phyloP scores from a whole-genome alignment of 352 stramenopile species.

The Peronospora belbahrii region DNA sequence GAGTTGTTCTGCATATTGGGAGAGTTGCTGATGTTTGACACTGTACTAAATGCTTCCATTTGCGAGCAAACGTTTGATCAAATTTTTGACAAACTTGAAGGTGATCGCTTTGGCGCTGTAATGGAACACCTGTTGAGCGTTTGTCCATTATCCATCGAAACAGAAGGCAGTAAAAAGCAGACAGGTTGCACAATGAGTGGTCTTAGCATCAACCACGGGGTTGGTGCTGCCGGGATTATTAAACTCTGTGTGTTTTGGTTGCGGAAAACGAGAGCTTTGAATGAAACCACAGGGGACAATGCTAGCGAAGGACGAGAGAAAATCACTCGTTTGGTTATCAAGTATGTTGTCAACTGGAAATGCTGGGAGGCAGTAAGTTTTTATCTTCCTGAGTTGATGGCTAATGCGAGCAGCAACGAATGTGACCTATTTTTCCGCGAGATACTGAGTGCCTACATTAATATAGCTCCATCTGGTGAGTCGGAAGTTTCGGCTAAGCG shows the following conservation, averaged over 20 bases:
- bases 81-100: constrained; percentile 37
- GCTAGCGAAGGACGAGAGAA: constrained; percentile 13
- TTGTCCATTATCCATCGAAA: constrained; percentile 9
- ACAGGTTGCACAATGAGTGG: neutral
- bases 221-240: constrained; percentile 48
- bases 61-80: constrained; percentile 41
- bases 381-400: constrained; percentile 56
- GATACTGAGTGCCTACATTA: constrained; percentile 31
- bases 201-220: constrained; percentile 11
- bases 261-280: constrained; percentile 9
- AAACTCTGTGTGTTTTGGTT: constrained; percentile 75
- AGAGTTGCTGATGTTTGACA: constrained; percentile 66
- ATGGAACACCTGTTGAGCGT: constrained; percentile 37
- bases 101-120: constrained; percentile 22
- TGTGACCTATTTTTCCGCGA: constrained; percentile 24
- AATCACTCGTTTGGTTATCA: constrained; percentile 40
- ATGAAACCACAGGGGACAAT: neutral
- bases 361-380: constrained; percentile 73
- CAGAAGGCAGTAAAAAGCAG: constrained; percentile 9
- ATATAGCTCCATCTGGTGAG: constrained; percentile 10
- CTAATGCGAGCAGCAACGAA: constrained; percentile 25
- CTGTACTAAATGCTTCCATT: constrained; percentile 30
- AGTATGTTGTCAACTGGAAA: constrained; percentile 48
- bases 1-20: constrained; percentile 72
- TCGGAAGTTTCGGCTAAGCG: constrained; percentile 25